Percentiles rank a stretch among this genome's conserved stretches.
These are phyloP conservation scores for Trichomonas tenax DNA, from an alignment of 208 protist species.

Conservation along the genomic window DNA sequence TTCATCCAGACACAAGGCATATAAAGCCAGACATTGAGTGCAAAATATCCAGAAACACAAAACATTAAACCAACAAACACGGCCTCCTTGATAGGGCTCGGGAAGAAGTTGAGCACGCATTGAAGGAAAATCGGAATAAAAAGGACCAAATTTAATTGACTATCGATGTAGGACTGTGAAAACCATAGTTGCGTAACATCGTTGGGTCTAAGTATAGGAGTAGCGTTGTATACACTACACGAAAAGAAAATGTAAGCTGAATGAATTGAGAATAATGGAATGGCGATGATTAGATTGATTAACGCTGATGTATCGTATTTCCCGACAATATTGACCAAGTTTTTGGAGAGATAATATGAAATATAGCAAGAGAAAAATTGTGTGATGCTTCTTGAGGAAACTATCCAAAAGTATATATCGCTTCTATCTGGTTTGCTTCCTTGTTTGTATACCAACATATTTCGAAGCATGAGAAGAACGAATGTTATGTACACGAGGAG, in stretches of 20 bases:
- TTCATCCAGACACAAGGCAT: background rate
- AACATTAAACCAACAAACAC: background rate
- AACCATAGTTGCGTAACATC: background rate
- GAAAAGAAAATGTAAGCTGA: background rate
- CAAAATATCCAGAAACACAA: background rate
- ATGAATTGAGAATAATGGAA: background rate
- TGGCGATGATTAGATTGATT: background rate
- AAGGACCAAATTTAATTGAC: background rate
- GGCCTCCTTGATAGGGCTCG: background rate
- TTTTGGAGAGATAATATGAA: background rate
- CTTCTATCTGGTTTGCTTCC: background rate
- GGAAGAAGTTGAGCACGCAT: background rate
- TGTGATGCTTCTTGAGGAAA: background rate
- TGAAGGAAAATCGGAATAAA: background rate
- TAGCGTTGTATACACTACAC: background rate
- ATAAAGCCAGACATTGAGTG: background rate
- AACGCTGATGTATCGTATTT: background rate
- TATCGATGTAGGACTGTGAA: background rate
- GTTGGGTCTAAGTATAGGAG: background rate
- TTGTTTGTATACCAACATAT: background rate
- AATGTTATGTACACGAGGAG: background rate
- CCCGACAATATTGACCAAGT: background rate
- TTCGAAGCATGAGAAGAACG: background rate
- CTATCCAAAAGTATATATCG: background rate
- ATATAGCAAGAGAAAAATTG: background rate